These are phyloP conservation scores for Kwoniella sp. DNA, from an alignment of 768 basidiomycete genomes.

Conservation along the genomic window DNA sequence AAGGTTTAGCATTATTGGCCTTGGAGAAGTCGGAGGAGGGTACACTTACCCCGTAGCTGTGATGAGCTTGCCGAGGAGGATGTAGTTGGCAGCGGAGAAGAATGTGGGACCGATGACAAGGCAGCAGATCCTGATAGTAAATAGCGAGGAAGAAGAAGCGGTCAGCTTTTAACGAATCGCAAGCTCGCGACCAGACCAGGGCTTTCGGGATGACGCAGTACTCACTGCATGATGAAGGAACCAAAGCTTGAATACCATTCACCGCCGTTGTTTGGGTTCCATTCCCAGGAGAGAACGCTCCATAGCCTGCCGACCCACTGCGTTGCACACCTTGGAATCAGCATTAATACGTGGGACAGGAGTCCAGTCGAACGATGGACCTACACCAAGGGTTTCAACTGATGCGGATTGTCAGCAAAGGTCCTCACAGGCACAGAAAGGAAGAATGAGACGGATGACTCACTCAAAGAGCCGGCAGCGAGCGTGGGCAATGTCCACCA, in stretches of 20 bases:
- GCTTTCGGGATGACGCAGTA: too few relatives aligned
- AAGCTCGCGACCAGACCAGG: too few relatives aligned
- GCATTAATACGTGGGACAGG: neutral
- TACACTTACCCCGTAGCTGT: slow-evolving; percentile 56
- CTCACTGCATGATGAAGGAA: slow-evolving; percentile 60
- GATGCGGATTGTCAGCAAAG: neutral
- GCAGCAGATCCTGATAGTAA: slow-evolving; percentile 58
- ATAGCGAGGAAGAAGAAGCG: neutral
- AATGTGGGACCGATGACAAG: slow-evolving; percentile 66
- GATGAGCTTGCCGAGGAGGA: slow-evolving; percentile 62
- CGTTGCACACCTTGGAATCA: neutral
- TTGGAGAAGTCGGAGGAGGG: neutral
- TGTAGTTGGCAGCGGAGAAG: slow-evolving; percentile 63
- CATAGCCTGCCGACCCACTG: slow-evolving; percentile 33
- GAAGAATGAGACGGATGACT: neutral
- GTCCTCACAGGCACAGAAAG: neutral
- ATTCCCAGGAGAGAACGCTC: slow-evolving; percentile 14
- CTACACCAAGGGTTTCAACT: slow-evolving; percentile 32
- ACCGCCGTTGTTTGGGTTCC: slow-evolving; percentile 30
- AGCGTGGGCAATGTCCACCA: slow-evolving; percentile 38
- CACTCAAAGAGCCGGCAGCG: slow-evolving; percentile 19
- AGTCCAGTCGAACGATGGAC: neutral
- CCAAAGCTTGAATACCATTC: slow-evolving; percentile 20
- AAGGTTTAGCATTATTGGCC: neutral
- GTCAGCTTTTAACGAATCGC: neutral